Conservation (phyloP, 208 protist genomes). For the Acanthamoeba healyi region DNA sequence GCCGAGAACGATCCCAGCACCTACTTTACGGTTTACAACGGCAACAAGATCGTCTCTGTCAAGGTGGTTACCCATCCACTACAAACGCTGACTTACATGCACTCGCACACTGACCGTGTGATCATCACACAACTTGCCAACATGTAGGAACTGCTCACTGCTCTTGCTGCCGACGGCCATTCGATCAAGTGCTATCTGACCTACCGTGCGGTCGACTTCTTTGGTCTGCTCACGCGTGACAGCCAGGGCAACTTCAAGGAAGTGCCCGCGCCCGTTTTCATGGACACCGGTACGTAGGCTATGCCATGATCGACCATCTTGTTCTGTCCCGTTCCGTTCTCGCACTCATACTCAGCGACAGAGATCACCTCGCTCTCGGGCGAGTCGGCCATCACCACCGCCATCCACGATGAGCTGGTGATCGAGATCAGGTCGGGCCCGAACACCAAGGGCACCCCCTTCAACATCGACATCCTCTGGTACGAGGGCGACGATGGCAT, state of each 20-base stretch:
- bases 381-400: neutral
- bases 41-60: slow-evolving; percentile 4
- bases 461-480: slow-evolving; percentile 67
- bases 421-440: slow-evolving; percentile 68
- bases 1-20: neutral
- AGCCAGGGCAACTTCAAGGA: slow-evolving; percentile 50
- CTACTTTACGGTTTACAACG: slow-evolving; percentile 61
- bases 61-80: neutral
- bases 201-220: slow-evolving; percentile 72
- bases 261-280: slow-evolving; percentile 47
- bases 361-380: slow-evolving; percentile 30
- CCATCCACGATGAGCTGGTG: slow-evolving; percentile 73
- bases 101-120: neutral
- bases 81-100: neutral
- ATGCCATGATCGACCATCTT: too few species aligned
- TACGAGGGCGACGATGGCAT: slow-evolving; percentile 74
- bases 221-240: slow-evolving; percentile 57
- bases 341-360: slow-evolving; percentile 1
- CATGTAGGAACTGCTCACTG: slow-evolving; percentile 37
- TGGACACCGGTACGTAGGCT: slow-evolving; percentile 47
- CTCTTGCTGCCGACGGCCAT: slow-evolving; percentile 42
- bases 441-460: slow-evolving; percentile 44
- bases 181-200: slow-evolving; percentile 68
- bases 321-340: neutral
- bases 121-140: neutral